Percentiles rank a stretch among this genome's conserved stretches.
phyloP scores from a whole-genome alignment of 2,329 filamentous ascomycete species.

The Claviceps sp. region DNA sequence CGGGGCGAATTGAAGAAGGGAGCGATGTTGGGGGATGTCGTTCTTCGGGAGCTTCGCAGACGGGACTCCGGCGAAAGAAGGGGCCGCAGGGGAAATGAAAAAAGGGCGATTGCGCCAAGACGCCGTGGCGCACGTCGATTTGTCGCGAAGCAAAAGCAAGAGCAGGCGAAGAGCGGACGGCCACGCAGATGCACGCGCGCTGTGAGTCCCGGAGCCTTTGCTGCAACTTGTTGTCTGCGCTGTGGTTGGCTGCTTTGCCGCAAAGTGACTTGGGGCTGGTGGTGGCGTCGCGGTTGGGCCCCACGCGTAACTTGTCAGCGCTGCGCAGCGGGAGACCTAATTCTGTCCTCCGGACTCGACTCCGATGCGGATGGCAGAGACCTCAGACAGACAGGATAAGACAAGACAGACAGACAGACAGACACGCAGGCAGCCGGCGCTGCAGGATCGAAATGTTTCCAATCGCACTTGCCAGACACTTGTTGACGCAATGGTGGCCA shows the following conservation, averaged over 20 bases:
- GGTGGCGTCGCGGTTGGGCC: background rate
- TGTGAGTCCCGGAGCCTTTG: background rate
- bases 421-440: too few species aligned
- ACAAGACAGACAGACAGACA: too few species aligned
- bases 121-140: background rate
- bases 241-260: background rate
- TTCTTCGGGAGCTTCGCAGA: background rate
- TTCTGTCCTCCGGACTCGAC: background rate
- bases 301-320: background rate
- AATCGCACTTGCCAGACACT: background rate
- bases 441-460: background rate
- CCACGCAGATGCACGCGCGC: background rate
- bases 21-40: background rate
- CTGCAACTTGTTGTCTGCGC: background rate
- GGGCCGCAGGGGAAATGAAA: background rate
- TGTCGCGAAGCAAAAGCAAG: background rate
- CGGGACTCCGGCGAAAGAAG: background rate
- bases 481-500: background rate
- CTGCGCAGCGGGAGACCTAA: background rate
- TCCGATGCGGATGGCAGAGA: background rate
- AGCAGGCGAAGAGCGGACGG: background rate
- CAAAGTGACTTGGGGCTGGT: slow-evolving; percentile 1
- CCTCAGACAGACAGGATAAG: too few species aligned
- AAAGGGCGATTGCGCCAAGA: background rate
- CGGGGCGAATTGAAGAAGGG: background rate